Evolutionary conservation across 371 early-diverging fungal genomes (phyloP).

Genomic region (Lichtheimia ramosa): DNA sequence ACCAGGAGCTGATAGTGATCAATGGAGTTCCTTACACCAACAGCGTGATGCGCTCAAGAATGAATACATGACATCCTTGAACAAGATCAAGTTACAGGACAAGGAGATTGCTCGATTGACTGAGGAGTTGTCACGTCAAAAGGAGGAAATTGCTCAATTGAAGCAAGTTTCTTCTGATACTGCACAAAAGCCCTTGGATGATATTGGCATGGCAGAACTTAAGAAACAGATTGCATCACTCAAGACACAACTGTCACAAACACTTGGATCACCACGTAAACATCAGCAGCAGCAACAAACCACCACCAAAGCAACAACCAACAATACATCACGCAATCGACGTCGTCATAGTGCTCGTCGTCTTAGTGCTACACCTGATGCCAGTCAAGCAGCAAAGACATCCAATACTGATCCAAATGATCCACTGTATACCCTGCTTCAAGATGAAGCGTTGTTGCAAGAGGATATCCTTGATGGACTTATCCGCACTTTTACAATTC

Average conservation of each 20-base stretch:
- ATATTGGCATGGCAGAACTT: constrained; percentile 23
- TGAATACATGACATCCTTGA: constrained; percentile 51
- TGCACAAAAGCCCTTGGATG: constrained; percentile 15
- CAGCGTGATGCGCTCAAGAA: constrained; percentile 49
- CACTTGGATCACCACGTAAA: constrained; percentile 14
- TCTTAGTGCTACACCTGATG: constrained; percentile 4
- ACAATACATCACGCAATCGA: constrained; percentile 3
- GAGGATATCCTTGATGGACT: constrained; percentile 86
- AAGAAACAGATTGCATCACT: constrained; percentile 33
- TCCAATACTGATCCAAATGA: constrained; percentile 1
- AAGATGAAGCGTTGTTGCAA: constrained; percentile 71
- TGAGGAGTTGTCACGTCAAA: constrained; percentile 62
- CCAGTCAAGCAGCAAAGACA: not conserved
- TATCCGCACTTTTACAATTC: constrained; percentile 75
- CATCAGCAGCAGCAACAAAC: constrained; percentile 7
- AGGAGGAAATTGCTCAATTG: constrained; percentile 75
- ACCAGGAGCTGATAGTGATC: constrained; percentile 47
- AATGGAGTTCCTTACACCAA: constrained; percentile 53
- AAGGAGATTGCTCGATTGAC: constrained; percentile 64
- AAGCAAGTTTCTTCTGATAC: constrained; percentile 28
- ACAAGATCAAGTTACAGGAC: constrained; percentile 68
- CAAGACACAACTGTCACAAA: constrained; percentile 30
- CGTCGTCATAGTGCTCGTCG: constrained; percentile 13
- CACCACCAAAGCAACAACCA: constrained; percentile 4
- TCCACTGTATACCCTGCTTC: constrained; percentile 25